Percentiles rank a stretch among this genome's conserved stretches.
These are phyloP conservation scores for Stachybotrys chlorohalonatus DNA, from an alignment of 2,329 filamentous ascomycete genomes.

Conservation along the genomic window DNA sequence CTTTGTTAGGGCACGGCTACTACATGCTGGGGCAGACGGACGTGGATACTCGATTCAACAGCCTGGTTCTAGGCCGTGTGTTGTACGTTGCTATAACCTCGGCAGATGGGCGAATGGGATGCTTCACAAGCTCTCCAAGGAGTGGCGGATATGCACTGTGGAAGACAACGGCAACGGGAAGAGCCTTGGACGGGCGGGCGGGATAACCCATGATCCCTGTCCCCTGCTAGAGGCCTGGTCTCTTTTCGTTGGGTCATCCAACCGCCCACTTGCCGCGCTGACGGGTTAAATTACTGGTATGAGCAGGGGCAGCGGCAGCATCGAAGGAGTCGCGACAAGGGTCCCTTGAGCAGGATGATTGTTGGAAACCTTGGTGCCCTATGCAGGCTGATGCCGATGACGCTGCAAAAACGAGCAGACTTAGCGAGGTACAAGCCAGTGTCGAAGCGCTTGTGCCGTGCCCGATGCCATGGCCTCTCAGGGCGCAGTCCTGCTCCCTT, in stretches of 20 bases:
- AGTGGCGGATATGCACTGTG: not conserved
- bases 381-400: not conserved
- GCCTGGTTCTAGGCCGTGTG: not conserved
- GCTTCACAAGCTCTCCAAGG: not conserved
- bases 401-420: not conserved
- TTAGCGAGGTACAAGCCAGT: not conserved
- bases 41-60: not conserved
- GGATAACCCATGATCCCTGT: slow-evolving; percentile 11
- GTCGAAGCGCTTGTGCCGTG: not conserved
- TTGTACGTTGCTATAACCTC: not conserved
- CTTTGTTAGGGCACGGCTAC: not conserved
- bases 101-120: not conserved
- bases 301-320: not conserved
- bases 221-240: slow-evolving; percentile 1
- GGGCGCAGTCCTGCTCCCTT: not conserved
- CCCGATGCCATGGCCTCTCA: not conserved
- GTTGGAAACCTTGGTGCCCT: not conserved
- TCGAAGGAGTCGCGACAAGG: not conserved
- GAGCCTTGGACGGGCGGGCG: slow-evolving; percentile 21
- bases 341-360: not conserved
- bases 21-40: not conserved
- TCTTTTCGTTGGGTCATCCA: not conserved
- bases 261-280: not conserved
- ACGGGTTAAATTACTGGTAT: not conserved
- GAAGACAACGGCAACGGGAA: slow-evolving; percentile 20